Base-by-base conservation (phyloP, 2,329 filamentous ascomycete species). In the Ophiostoma pallidulum region DNA sequence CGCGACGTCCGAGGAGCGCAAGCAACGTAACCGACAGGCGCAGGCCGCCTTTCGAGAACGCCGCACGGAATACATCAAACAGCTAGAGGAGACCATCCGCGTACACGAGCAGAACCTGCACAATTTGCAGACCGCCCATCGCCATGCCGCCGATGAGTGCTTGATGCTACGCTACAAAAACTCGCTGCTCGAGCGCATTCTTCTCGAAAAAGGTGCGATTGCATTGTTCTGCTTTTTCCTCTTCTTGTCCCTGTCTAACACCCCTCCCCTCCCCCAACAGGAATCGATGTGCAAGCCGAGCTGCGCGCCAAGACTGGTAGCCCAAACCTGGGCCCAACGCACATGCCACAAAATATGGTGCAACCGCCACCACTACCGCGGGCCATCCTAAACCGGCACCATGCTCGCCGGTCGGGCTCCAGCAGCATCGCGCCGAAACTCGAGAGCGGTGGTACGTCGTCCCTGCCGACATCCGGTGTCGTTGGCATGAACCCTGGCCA, bases 101-200 rank as follows among this genome's bases (percentile, higher is more conserved):
- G 86, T 92, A 58, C 91, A 97, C 73, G 92, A 98, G 68, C 88
- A 94, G 59, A 91, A 88, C 59, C 74, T 97, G 48, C 86, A 94
- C 59, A 94, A 82, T 60, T 75, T 98, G 51, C 92, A 97, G 68
- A 86, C 91, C 60, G 94, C 89, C 56, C 92, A 97, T 63, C 86
- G 92, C 58, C 90, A 81, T 60, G 92, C 92, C 49, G 89, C 91
- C 49, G 92, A 97, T 65, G 92, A 97, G 67, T 97, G 92, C 64
- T 69, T 97, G 61, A 97, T 98, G 92, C 75, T 98, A 58, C 84
- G 92, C 50, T 98, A 97, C 67, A 97, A 97, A 72, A 98, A 97
- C 66, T 97, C 92, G 35, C 73, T 97, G 41, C 77, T 98, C 31
- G 92, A 98, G 69, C 81, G 92, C 50, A 94, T 98, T 60, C 76